Base-by-base conservation (phyloP, 768 basidiomycete genomes). In the Termitomyces sp. region DNA sequence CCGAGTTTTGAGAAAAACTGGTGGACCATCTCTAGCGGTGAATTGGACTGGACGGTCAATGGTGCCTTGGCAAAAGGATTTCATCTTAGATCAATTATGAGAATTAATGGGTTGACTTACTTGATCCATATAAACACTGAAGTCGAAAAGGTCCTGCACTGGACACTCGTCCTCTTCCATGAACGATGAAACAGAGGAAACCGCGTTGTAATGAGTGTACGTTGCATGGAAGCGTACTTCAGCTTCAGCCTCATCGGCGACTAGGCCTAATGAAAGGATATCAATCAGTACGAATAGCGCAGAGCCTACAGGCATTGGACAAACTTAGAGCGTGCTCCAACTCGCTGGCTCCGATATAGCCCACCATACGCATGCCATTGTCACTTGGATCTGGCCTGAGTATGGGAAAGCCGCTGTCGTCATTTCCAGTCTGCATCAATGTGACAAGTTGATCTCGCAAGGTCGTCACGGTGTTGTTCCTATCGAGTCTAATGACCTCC, bases 1-100 rank as follows among this genome's bases (percentile, higher is more conserved):
- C 97, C 97, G 19, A 98, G 82, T 69, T 98, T 98, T 57, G 86
- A 87, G 64, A 98, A 98, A 66, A 96, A 83, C 67, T 92, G 92
- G 66, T 98, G 96, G 0, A 98, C 79, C 48, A 98, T 81, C 70
- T 97, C 92, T 67, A 98, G 77, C 0, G 97, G 92, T 1, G 92
- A 88, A 64, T 94, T 86, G 1, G 82, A 83, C 56, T 86, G 85
- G 39, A 98, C 82, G 0, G 87, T 90, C 55, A 98, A 75, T 0
- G 97, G 97, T 1, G 96, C 94, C 89, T 94, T 30, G 23, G 19
- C 28, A 25, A 14, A 40, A 23, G 30, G 21, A n/a, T 46, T 11
- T 30, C 34, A 23, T 12, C 16, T 54, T 11, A 51, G n/a, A 11
- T 17, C 14, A 46, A 39, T 5, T 12, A 56, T 28, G n/a, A 12